Base-by-base conservation (phyloP, 208 protist species). In the Leptomonas pyrrhocoris region DNA sequence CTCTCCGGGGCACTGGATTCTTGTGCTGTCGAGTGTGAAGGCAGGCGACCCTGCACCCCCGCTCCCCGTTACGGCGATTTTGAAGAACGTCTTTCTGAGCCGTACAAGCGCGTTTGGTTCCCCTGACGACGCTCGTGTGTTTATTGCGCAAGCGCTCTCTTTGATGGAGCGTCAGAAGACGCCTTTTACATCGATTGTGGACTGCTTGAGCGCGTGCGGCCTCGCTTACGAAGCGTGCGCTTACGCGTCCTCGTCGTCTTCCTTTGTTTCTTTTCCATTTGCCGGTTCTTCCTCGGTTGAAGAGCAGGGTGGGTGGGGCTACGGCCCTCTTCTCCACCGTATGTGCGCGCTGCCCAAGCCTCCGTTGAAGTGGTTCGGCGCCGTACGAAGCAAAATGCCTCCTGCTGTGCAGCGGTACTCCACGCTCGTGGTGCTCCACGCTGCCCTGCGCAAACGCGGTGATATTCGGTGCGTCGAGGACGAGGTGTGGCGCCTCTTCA, bases 321-420 rank as follows among this genome's bases (percentile, higher is more conserved):
- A 68, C 49, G 72, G 63, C 15, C 38, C 51, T 18, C 27, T 67
- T 11, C 28, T 77, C 6, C 28, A 60, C 31, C 38, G 42, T 0
- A 72, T 77, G 48, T 77, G 72, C 18, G 72, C 64, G 50, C 51
- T 77, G 25, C 72, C 64, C 25, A 27, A 58, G 50, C 48, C 51
- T 30, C 72, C 64, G 3, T 23, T 68, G 45, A 30, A 21, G 28
- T 64, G 65, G 53, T 54, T 81, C 30, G 3, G 18, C 34, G 23
- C 8, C 12, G 13, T 62, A 18, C 58, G 51, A 18, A 6, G 34
- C 8, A 56, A 16, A 6, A 78, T 79, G 70, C 74, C 79, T n/a
- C 71, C 53, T 5, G 38, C 23, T 8, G 30, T 77, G 27, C 74
- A 65, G 30, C 68, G 43, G 9, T 80, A 73, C 36, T 49, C 79